Conservation (phyloP, 106 monocot species). For the Dioscorea dumetorum region DNA sequence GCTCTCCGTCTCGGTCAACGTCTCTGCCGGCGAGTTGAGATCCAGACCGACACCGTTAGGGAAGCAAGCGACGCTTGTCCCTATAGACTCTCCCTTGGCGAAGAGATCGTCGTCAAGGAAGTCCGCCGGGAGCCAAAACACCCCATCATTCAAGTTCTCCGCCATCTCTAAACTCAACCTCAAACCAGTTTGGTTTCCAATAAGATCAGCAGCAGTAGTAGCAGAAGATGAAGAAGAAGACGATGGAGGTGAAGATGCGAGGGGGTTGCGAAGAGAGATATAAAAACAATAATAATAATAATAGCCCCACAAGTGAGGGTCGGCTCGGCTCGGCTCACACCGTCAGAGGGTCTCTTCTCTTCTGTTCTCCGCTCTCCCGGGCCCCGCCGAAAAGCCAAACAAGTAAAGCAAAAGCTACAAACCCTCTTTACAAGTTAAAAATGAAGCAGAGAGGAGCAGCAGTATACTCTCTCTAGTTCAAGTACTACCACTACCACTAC, state of each 20-base stretch:
- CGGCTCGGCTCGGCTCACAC: too few species aligned
- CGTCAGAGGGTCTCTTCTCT: not conserved
- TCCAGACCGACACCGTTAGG: constrained; percentile 5
- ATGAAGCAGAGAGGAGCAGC: too few species aligned
- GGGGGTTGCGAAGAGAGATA: not conserved
- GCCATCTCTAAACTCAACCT: constrained; percentile 4
- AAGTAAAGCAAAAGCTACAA: not conserved
- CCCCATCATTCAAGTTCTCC: constrained; percentile 14
- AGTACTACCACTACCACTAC: too few species aligned
- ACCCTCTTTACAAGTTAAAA: too few species aligned
- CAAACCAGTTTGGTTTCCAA: too few species aligned
- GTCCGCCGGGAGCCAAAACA: constrained; percentile 47
- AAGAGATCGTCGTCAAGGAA: constrained; percentile 36
- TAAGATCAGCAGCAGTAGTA: not conserved
- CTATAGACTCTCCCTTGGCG: constrained; percentile 4
- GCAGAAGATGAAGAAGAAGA: not conserved
- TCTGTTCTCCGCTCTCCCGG: not conserved
- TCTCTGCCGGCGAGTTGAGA: constrained; percentile 7
- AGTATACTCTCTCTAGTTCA: too few species aligned
- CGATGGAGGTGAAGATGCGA: not conserved
- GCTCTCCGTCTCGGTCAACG: constrained; percentile 24
- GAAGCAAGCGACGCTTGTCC: not conserved
- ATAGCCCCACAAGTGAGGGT: constrained; percentile 2
- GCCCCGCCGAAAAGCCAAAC: not conserved
- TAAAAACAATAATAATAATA: too few species aligned